Evolutionary conservation across 2,329 filamentous ascomycete species (phyloP), one percentile per base, ranked within the genome.

Genomic region (Scedosporium dehoogii): DNA sequence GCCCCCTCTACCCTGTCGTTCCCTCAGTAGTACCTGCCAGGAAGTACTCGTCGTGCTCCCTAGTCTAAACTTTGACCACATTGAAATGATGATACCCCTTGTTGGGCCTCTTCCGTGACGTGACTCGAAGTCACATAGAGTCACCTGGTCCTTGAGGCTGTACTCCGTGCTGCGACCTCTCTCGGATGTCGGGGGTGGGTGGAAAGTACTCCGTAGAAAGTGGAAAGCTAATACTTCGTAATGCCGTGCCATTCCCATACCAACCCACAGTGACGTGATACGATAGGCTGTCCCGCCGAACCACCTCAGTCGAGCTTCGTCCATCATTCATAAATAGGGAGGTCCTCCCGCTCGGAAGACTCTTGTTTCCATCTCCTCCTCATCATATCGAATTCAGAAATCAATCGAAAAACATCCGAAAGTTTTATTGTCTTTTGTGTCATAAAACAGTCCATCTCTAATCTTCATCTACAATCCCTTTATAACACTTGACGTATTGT

Each of bases 101-200:
- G 29, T 38, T 38, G 29, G 29, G 7, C 29, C 29, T 38, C 4
- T 38, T 38, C 9, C 14, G 16, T 51, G 27, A 29, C 55, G 16
- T 27, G 23, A 25, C n/a, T 14, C 2, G 10, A 23, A 48, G 27
- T 61, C 46, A 41, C 46, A 18, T 4, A 55, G 16, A 53, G 48
- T 61, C 59, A 61, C 59, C 48, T 51, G 46, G 59, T 42, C 46
- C 21, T 16, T 6, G 27, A 27, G 59, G 59, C 59, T 61, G 59
- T 61, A 61, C 59, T 38, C 59, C 56, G 59, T 61, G 56, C 59
- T 38, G 46, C 27, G 59, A 61, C 59, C 56, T 61, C 29, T 38
- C 29, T 38, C 29, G 29, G 29, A 9, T 38, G 29, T 38, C 29
- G 29, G 29, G 29, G 29, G 29, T n/a, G n/a, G n/a, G n/a, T n/a